Base-by-base conservation (phyloP, 352 stramenopile genomes). In the Aphanomyces invadans region DNA sequence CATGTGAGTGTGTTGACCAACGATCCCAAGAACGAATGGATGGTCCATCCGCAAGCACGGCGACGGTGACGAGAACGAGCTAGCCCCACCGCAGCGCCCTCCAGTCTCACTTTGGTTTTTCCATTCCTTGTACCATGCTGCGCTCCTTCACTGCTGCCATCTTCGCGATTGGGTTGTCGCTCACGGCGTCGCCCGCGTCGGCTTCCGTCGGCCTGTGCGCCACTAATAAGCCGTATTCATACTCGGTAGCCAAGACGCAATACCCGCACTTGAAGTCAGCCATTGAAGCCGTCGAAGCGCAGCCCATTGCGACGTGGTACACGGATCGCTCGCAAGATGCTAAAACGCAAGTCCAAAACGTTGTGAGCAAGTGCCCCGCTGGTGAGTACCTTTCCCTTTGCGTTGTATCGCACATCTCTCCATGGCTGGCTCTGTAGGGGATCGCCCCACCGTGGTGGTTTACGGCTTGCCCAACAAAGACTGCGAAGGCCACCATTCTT, bases 271-370 rank as follows among this genome's bases (percentile, higher is more conserved):
- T 82, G 29, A 79, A 82, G 54, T 29, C 66, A 11, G 66, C 74
- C 21, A 71, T 82, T 53, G 73, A 75, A 44, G 48, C 67, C 10
- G 65, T 80, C 29, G 71, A 73, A 1, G 64, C 62, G 45, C 70
- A 77, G 25, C 68, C 71, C 39, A 68, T 81, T 45, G 79, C 77
- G 9, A 87, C 80, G 2, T 89, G 80, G 83, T 91, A 91, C 69
- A 78, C 79, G 33, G 80, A 91, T 65, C 74, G 77, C 4, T 28
- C 52, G 4, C 15, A 25, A 21, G 59, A 65, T 21, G 73, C 71
- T 59, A 71, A 88, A 65, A 79, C 78, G 60, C 54, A 66, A 15
- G 61, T 28, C 5, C 72, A 72, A 46, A 46, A 77, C 12, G 15
- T 28, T 3, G 51, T 65, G 9, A 25, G 25, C 17, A 46, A 53